phyloP scores from a whole-genome alignment of 805 yeast genomes.

The Sungouiella blattae region DNA sequence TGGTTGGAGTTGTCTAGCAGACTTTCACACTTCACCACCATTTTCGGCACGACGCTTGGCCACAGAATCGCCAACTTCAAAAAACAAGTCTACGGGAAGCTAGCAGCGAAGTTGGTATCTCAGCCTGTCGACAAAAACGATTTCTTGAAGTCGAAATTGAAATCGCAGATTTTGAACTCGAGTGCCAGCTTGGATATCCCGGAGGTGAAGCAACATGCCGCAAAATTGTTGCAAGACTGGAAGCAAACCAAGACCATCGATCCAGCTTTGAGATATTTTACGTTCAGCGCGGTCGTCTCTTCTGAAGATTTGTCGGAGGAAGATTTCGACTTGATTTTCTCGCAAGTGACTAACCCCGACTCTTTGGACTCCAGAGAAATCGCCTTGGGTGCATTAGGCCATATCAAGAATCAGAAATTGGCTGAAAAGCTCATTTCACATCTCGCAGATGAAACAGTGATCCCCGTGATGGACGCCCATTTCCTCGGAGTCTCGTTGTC shows the following conservation, averaged over 20 bases:
- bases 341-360: constrained; percentile 49
- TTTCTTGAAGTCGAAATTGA: constrained; percentile 30
- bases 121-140: constrained; percentile 16
- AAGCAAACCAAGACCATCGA: constrained; percentile 24
- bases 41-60: constrained; percentile 32
- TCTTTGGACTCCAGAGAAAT: constrained; percentile 58
- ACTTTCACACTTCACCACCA: constrained; percentile 29
- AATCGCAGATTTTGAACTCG: constrained; percentile 36
- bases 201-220: constrained; percentile 34
- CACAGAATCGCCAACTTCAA: constrained; percentile 24
- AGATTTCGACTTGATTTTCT: constrained; percentile 37
- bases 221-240: constrained; percentile 27
- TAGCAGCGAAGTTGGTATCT: constrained; percentile 23
- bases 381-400: constrained; percentile 55
- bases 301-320: constrained; percentile 24
- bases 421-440: constrained; percentile 35
- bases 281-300: constrained; percentile 43
- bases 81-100: constrained; percentile 26
- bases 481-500: constrained; percentile 47
- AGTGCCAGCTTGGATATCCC: constrained; percentile 40
- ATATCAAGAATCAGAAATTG: constrained; percentile 32
- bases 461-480: constrained; percentile 59
- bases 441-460: constrained; percentile 38
- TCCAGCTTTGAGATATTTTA: constrained; percentile 44
- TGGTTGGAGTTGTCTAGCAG: constrained; percentile 53